phyloP scores from a whole-genome alignment of 139 green algal species.

The Chlamydomonas sp. region DNA sequence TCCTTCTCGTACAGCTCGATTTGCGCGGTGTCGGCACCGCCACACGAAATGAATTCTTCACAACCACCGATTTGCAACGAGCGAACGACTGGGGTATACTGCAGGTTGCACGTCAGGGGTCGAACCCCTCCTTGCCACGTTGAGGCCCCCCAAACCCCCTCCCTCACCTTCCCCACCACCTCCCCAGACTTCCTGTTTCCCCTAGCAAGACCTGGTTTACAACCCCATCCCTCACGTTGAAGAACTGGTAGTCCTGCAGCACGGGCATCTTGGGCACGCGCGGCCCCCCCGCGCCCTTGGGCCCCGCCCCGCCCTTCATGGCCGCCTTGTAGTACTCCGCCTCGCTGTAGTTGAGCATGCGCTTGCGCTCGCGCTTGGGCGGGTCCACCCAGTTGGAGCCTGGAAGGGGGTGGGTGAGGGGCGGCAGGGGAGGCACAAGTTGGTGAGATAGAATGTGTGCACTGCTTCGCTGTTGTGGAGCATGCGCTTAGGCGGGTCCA shows the following conservation, averaged over 20 bases:
- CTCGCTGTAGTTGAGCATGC: slow-evolving; percentile 86
- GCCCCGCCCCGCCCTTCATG: slow-evolving; percentile 44
- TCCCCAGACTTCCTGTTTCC: no score
- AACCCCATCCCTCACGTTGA: slow-evolving; percentile 64
- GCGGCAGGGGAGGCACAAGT: background rate
- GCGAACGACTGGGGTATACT: no score
- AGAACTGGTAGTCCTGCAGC: slow-evolving; percentile 99
- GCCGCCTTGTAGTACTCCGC: slow-evolving; percentile 58
- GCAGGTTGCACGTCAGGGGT: no score
- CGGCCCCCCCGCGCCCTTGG: slow-evolving; percentile 44
- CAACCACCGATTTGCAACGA: background rate
- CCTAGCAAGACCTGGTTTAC: no score
- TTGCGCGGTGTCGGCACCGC: no score
- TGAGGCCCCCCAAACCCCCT: no score
- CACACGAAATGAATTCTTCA: background rate
- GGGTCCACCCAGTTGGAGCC: slow-evolving; percentile 95
- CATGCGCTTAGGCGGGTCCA: background rate
- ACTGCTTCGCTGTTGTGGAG: background rate
- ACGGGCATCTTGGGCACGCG: slow-evolving; percentile 92
- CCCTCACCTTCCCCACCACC: no score
- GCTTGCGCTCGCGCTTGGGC: slow-evolving; percentile 95
- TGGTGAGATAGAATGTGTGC: background rate
- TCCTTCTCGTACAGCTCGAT: no score
- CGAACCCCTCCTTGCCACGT: no score
- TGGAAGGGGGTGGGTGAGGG: background rate